Evolutionary conservation across 371 early-diverging fungal species (phyloP).

Genomic region (Rhizopus stolonifer): DNA sequence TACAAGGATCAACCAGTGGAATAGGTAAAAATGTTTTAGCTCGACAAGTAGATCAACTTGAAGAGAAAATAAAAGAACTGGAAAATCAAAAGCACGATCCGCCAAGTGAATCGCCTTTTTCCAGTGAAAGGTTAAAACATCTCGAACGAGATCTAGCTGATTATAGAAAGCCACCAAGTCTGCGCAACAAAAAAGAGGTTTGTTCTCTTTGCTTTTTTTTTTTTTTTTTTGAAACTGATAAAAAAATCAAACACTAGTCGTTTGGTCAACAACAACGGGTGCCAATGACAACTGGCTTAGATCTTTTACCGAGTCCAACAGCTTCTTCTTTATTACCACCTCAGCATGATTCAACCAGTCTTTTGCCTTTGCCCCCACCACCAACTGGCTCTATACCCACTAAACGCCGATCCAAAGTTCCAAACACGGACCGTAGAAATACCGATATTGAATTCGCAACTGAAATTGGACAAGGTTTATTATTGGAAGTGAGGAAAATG

Average conservation of each 20-base stretch:
- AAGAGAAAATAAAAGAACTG: too few relatives aligned
- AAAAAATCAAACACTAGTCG: too few relatives aligned
- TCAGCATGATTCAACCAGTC: conserved; percentile 34
- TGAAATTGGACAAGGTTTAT: conserved; percentile 54
- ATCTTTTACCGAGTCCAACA: conserved; percentile 46
- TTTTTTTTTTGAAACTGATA: not conserved
- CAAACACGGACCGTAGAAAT: conserved; percentile 48
- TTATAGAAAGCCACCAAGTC: conserved; percentile 25
- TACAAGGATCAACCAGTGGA: too few relatives aligned
- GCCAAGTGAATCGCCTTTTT: not conserved
- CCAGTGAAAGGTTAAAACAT: conserved; percentile 34
- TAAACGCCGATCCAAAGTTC: conserved; percentile 51
- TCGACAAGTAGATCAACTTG: too few relatives aligned
- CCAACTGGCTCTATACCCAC: conserved; percentile 50
- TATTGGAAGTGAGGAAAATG: conserved; percentile 54
- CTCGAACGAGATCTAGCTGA: conserved; percentile 42
- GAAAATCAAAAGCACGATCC: too few relatives aligned
- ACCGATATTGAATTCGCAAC: conserved; percentile 59
- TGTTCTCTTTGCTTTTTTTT: conserved; percentile 1
- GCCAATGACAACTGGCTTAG: conserved; percentile 23
- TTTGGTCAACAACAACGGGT: conserved; percentile 20
- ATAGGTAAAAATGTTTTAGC: too few relatives aligned
- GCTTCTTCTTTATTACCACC: conserved; percentile 40
- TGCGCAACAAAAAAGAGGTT: conserved; percentile 38
- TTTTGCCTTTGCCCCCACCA: conserved; percentile 41